Evolutionary conservation across 345 rosid species (phyloP).

Genomic region (Eucalyptus erythrocorys): DNA sequence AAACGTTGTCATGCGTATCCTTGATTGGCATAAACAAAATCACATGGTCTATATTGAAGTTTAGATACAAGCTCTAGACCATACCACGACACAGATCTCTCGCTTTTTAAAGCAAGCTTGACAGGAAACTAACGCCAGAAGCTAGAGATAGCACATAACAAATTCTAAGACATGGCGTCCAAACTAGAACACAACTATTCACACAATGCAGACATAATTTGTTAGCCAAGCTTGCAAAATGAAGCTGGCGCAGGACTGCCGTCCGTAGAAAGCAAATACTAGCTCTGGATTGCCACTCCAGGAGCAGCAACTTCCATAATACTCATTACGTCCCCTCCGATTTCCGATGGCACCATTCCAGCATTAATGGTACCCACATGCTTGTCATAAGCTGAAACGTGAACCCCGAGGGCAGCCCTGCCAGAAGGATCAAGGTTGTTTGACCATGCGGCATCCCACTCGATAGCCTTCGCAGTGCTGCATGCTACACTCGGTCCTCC

Average conservation of each 20-base stretch:
- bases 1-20: no score
- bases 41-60: background rate
- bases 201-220: background rate
- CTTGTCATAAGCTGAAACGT: constrained; percentile 51
- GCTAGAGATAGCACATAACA: background rate
- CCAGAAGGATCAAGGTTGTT: constrained; percentile 94
- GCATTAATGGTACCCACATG: constrained; percentile 6
- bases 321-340: constrained; percentile 20
- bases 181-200: background rate
- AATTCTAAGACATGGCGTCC: background rate
- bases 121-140: background rate
- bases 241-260: background rate
- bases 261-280: background rate
- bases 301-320: constrained; percentile 27
- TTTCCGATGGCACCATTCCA: constrained; percentile 16
- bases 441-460: constrained; percentile 85
- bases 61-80: background rate
- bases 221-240: background rate
- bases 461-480: constrained; percentile 82
- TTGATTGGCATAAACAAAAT: no score
- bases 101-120: background rate
- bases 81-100: background rate
- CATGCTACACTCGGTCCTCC: constrained; percentile 93
- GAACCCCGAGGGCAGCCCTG: constrained; percentile 86
- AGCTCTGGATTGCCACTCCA: constrained; percentile 42